Evolutionary conservation across 208 protist genomes (phyloP).

Genomic region (Phytomonas sp.): DNA sequence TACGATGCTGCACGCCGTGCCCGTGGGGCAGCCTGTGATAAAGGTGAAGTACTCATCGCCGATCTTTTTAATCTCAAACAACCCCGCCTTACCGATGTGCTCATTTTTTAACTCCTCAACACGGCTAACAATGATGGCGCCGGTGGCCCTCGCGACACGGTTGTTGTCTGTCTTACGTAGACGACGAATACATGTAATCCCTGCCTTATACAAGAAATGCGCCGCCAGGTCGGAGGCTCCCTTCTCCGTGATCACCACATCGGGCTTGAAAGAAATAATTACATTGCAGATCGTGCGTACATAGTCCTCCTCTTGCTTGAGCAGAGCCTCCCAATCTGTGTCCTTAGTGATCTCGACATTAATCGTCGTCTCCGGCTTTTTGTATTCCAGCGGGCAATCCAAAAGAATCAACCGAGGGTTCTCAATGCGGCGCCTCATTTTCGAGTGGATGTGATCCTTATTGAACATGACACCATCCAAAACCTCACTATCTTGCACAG

Average conservation of each 20-base stretch:
- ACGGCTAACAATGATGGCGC: constrained; percentile 97
- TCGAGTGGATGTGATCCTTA: constrained; percentile 99
- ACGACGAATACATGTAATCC: constrained; percentile 97
- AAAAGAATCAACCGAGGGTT: constrained; percentile 98
- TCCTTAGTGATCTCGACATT: constrained; percentile 97
- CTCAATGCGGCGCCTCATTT: constrained; percentile 98
- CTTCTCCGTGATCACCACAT: constrained; percentile 99
- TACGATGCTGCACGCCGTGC: constrained; percentile 99
- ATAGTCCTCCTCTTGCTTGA: constrained; percentile 99
- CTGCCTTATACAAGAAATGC: constrained; percentile 97
- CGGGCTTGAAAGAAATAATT: constrained; percentile 98
- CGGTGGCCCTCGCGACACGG: constrained; percentile 96
- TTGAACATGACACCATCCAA: constrained; percentile 99
- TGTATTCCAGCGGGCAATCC: constrained; percentile 99
- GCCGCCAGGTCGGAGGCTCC: constrained; percentile 98
- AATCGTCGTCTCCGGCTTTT: constrained; percentile 98
- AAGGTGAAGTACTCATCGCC: constrained; percentile 99
- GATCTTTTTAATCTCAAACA: constrained; percentile 99
- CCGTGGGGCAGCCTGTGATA: constrained; percentile 96
- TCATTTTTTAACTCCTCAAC: constrained; percentile 96
- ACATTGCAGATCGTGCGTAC: constrained; percentile 95
- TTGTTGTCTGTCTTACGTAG: constrained; percentile 99
- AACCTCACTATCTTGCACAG: constrained; percentile 96
- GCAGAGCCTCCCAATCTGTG: constrained; percentile 94
- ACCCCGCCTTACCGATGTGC: constrained; percentile 96